phyloP scores from a whole-genome alignment of 2,329 filamentous ascomycete species.

The Aspergillus eucalypticola region DNA sequence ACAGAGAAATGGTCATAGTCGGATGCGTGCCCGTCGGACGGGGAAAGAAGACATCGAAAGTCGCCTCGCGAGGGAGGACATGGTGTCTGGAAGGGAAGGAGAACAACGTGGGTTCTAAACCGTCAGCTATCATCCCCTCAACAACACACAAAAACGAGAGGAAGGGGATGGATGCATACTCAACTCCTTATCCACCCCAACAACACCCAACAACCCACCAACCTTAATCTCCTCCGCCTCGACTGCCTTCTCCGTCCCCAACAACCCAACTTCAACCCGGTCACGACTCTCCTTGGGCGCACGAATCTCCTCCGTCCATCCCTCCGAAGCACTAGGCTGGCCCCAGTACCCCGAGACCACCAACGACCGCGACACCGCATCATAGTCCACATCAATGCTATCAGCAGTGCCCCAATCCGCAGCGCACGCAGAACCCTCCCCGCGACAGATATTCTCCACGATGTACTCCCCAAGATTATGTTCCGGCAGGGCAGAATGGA shows the following conservation, averaged over 20 bases:
- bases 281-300: constrained; percentile 37
- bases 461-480: constrained; percentile 57
- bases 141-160: neutral
- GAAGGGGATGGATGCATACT: constrained; percentile 42
- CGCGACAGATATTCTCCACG: constrained; percentile 54
- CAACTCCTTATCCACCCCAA: constrained; percentile 72
- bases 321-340: constrained; percentile 28
- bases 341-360: constrained; percentile 66
- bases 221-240: constrained; percentile 75
- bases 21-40: constrained; percentile 80
- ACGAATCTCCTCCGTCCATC: constrained; percentile 51
- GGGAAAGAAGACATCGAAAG: constrained; percentile 66
- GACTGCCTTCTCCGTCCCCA: constrained; percentile 60
- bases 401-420: constrained; percentile 55
- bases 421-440: constrained; percentile 52
- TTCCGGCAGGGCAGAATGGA: constrained; percentile 64
- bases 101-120: constrained; percentile 71
- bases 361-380: constrained; percentile 65
- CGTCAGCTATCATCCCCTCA: constrained; percentile 12
- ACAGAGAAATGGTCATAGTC: constrained; percentile 68
- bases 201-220: constrained; percentile 73
- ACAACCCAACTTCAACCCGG: constrained; percentile 77
- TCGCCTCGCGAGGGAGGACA: constrained; percentile 49
- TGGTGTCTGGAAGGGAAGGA: constrained; percentile 80
- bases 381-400: constrained; percentile 75